phyloP scores from a whole-genome alignment of 208 protist species.

The Acanthamoeba healyi region DNA sequence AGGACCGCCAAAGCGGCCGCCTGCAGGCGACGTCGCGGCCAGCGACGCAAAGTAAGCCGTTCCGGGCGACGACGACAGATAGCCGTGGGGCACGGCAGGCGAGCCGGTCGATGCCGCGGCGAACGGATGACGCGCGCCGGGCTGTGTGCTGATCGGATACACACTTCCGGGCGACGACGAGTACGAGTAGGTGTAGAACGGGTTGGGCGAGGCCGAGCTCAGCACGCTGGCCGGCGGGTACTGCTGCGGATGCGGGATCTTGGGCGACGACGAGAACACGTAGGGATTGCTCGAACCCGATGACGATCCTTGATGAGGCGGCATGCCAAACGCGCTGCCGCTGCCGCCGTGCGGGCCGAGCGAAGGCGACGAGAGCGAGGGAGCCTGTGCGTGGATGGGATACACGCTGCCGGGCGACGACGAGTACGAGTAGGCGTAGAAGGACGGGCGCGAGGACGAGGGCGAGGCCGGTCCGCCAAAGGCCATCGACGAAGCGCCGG shows the following conservation, averaged over 20 bases:
- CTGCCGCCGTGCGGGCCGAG: neutral
- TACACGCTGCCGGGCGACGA: conserved; percentile 26
- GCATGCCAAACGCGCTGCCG: too few species aligned
- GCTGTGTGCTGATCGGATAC: neutral
- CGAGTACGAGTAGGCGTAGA: conserved; percentile 46
- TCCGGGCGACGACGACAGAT: neutral
- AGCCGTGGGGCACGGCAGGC: neutral
- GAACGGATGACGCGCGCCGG: neutral
- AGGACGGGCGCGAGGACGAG: neutral
- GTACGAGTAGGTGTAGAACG: conserved; percentile 37
- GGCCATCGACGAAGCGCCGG: too few species aligned
- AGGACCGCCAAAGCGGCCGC: neutral
- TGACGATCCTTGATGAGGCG: too few species aligned
- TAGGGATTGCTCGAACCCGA: neutral
- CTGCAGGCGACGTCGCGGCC: neutral
- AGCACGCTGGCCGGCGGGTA: neutral
- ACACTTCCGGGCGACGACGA: conserved; percentile 26
- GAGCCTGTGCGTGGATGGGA: neutral
- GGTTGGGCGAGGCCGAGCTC: neutral
- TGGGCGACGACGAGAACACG: conserved; percentile 22
- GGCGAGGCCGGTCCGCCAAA: neutral
- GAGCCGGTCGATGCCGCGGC: neutral
- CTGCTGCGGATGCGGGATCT: neutral
- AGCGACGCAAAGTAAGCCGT: neutral
- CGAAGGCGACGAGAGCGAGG: neutral